A percentile compares a stretch with the other conserved stretches of the same genome.
These are phyloP conservation scores for Kickxella alabastrina DNA, from an alignment of 192 early-diverging fungal genomes.

Conservation along the genomic window DNA sequence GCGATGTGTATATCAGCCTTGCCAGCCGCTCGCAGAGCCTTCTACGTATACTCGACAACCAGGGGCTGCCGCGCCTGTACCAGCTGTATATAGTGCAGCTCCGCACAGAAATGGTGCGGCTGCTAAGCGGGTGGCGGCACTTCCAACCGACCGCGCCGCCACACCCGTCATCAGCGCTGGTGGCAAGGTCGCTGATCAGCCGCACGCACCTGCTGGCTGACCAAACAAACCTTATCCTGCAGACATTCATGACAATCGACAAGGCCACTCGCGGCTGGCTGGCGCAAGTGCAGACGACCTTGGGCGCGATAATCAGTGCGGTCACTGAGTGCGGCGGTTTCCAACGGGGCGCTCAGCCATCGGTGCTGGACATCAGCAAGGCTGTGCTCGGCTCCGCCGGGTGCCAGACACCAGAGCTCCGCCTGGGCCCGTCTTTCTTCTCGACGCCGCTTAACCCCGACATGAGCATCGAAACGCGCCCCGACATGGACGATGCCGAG, in stretches of 20 bases:
- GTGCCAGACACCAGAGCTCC: background rate
- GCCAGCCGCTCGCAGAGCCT: slow-evolving; percentile 13
- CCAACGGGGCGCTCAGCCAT: background rate
- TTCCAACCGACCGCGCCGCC: background rate
- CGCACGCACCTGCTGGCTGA: slow-evolving; percentile 8
- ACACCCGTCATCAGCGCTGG: slow-evolving; percentile 9
- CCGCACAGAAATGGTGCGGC: slow-evolving; percentile 15
- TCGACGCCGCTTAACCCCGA: slow-evolving; percentile 15
- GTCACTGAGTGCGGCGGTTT: background rate
- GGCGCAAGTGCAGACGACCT: background rate
- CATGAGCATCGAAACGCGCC: slow-evolving; percentile 34
- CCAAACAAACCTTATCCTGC: slow-evolving; percentile 13
- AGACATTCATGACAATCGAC: slow-evolving; percentile 16
- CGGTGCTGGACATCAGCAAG: background rate
- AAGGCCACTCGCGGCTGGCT: slow-evolving; percentile 19
- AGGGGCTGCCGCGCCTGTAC: slow-evolving; percentile 4
- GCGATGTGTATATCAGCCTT: slow-evolving; percentile 1
- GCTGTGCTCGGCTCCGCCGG: background rate
- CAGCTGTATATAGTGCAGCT: slow-evolving; percentile 40
- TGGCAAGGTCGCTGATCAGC: slow-evolving; percentile 8
- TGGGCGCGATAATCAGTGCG: background rate
- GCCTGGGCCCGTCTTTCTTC: slow-evolving; percentile 31
- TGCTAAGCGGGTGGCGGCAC: slow-evolving; percentile 14
- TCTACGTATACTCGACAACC: slow-evolving; percentile 18
- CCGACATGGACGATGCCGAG: slow-evolving; percentile 14